Conservation (phyloP, 2,329 filamentous ascomycete species). For the Fusarium devonianum region DNA sequence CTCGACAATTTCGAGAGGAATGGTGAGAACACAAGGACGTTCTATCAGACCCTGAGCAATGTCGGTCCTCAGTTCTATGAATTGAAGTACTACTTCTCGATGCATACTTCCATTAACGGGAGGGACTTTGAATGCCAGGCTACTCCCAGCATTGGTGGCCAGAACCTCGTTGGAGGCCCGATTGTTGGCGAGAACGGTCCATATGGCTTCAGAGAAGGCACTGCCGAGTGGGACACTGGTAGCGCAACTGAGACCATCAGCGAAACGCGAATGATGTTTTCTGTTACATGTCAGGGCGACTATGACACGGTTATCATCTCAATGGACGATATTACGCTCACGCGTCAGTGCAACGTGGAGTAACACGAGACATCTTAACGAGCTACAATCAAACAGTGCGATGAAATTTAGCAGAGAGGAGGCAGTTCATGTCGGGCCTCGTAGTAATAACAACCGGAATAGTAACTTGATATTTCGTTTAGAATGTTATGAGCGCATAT, state of each 20-base stretch:
- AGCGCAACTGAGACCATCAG: neutral
- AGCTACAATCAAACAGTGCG: too few relatives aligned
- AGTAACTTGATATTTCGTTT: too few relatives aligned
- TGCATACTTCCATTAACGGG: neutral
- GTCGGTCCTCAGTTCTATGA: neutral
- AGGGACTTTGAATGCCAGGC: neutral
- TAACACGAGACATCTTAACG: too few relatives aligned
- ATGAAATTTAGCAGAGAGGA: too few relatives aligned
- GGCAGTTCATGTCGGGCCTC: too few relatives aligned
- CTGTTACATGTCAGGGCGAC: neutral
- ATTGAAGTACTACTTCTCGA: slow-evolving; percentile 2
- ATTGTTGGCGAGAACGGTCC: neutral
- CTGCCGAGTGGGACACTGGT: neutral
- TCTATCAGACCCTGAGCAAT: neutral
- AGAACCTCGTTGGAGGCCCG: neutral
- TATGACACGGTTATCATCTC: neutral
- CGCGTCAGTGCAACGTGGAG: too few relatives aligned
- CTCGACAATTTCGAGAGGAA: neutral
- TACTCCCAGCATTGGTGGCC: neutral
- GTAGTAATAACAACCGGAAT: too few relatives aligned
- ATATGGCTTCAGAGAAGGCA: neutral
- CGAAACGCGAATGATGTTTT: neutral
- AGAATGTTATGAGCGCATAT: too few relatives aligned
- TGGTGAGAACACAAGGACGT: neutral
- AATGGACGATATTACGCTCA: slow-evolving; percentile 5